A percentile compares a stretch with the other conserved stretches of the same genome.
Evolutionary conservation across 257 asterid species (phyloP).

Genomic region (Gynochthodes officinalis): DNA sequence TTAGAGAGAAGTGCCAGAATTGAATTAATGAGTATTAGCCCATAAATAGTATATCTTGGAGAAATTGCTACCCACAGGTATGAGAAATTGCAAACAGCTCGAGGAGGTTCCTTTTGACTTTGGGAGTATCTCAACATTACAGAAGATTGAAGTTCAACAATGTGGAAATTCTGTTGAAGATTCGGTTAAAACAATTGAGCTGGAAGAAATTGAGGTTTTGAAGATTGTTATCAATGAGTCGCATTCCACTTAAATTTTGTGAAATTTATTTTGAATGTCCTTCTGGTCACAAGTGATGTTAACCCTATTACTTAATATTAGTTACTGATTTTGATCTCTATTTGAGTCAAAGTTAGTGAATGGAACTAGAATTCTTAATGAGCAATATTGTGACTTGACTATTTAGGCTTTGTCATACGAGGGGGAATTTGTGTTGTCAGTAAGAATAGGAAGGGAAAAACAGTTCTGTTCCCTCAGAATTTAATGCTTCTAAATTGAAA

Average conservation of each 20-base stretch:
- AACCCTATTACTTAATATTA: not conserved
- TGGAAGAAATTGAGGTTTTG: constrained; percentile 6
- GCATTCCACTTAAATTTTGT: not conserved
- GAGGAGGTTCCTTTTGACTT: constrained; percentile 1
- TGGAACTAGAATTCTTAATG: no score
- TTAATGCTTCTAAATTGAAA: not conserved
- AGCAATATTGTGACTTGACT: no score
- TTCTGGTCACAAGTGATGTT: not conserved
- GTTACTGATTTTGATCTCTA: no score
- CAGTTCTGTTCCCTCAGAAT: not conserved
- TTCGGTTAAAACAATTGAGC: not conserved
- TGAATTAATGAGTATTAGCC: no score
- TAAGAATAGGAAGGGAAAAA: not conserved
- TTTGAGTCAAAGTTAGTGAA: no score
- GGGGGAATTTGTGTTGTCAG: no score
- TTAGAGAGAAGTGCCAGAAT: no score
- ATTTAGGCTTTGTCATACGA: no score
- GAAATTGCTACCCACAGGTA: no score
- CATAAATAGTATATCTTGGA: no score
- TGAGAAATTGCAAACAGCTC: no score
- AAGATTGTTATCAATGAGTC: constrained; percentile 7
- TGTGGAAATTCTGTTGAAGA: not conserved
- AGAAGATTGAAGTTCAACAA: not conserved
- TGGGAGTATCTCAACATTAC: not conserved
- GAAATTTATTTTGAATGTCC: not conserved